Evolutionary conservation across 139 green algal species (phyloP).

Genomic region (Chlorella sp.): DNA sequence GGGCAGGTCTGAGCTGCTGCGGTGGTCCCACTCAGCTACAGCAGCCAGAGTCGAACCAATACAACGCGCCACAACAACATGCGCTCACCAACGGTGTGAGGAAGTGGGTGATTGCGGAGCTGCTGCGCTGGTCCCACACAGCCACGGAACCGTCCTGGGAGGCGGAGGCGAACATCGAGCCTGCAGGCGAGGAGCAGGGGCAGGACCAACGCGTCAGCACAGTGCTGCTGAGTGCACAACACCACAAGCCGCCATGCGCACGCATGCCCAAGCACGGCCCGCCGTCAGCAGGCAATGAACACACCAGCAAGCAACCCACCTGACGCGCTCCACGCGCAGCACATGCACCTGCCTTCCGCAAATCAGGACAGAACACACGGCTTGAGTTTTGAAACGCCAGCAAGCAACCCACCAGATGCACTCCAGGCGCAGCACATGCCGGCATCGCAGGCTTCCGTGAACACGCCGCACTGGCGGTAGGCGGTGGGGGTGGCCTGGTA

Average conservation of each 20-base stretch:
- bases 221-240: too few relatives aligned
- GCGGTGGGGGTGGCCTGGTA: slow-evolving; percentile 39
- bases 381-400: background rate
- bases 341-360: slow-evolving; percentile 70
- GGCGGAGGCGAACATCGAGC: slow-evolving; percentile 55
- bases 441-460: slow-evolving; percentile 62
- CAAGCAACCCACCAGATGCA: slow-evolving; percentile 1
- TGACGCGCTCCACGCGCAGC: slow-evolving; percentile 57
- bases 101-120: slow-evolving; percentile 21
- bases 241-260: too few relatives aligned
- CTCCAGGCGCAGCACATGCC: slow-evolving; percentile 79
- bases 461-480: slow-evolving; percentile 45
- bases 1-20: background rate
- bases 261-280: too few relatives aligned
- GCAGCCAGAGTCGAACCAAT: background rate
- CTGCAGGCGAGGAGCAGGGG: slow-evolving; percentile 6
- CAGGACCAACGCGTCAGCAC: too few relatives aligned
- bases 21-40: background rate
- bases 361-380: too few relatives aligned
- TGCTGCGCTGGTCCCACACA: slow-evolving; percentile 61
- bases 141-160: slow-evolving; percentile 57
- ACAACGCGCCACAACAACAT: background rate
- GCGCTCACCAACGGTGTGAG: slow-evolving; percentile 1
- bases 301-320: background rate
- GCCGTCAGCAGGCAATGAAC: too few relatives aligned